A percentile compares a stretch with the other conserved stretches of the same genome.
Conservation (phyloP, 495 filamentous ascomycete genomes). For the Terfezia claveryi region DNA sequence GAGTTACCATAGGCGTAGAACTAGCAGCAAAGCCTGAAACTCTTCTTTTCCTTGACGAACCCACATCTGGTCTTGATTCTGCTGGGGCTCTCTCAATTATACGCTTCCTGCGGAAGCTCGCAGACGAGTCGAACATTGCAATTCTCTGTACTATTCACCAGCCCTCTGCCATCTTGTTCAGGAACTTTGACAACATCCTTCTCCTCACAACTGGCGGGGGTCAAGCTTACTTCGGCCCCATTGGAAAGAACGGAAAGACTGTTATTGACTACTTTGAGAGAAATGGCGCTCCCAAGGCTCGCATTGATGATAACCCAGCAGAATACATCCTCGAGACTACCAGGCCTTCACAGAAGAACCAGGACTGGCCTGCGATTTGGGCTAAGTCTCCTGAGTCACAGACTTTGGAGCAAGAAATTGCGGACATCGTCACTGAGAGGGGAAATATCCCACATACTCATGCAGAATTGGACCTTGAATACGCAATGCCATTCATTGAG, state of each 20-base stretch:
- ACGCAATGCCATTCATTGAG: constrained; percentile 36
- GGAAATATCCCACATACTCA: constrained; percentile 25
- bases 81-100: constrained; percentile 69
- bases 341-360: constrained; percentile 27
- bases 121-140: constrained; percentile 37
- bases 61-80: constrained; percentile 54
- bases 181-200: constrained; percentile 57
- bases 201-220: constrained; percentile 48
- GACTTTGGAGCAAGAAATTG: constrained; percentile 35
- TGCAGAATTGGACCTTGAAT: constrained; percentile 23
- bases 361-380: constrained; percentile 59
- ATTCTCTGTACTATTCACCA: constrained; percentile 75
- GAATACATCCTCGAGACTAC: constrained; percentile 22
- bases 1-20: constrained; percentile 80
- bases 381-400: constrained; percentile 34
- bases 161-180: constrained; percentile 46
- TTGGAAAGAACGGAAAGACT: constrained; percentile 36
- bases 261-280: constrained; percentile 20
- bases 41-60: constrained; percentile 64
- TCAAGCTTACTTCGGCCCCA: constrained; percentile 52
- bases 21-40: constrained; percentile 67
- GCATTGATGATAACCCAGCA: constrained; percentile 27
- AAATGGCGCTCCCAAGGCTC: constrained; percentile 28
- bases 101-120: constrained; percentile 63
- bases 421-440: constrained; percentile 33